phyloP scores from a whole-genome alignment of 2,329 filamentous ascomycete genomes.

The Aspergillus eucalypticola region DNA sequence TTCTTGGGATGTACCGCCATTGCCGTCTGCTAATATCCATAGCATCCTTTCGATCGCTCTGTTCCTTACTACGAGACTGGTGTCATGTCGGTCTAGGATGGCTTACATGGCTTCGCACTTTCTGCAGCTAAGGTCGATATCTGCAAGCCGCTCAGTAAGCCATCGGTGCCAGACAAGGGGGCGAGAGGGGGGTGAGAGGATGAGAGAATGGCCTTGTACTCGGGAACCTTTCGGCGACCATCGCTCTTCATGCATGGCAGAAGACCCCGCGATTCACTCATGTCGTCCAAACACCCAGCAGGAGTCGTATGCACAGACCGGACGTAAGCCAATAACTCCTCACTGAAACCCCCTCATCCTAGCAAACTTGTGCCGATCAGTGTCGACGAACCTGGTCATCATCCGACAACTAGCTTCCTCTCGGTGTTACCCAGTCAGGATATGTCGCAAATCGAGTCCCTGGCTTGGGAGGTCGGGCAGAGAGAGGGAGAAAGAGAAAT shows the following conservation, averaged over 20 bases:
- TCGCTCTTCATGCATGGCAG: neutral
- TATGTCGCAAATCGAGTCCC: neutral
- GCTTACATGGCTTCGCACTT: neutral
- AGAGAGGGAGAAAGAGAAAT: neutral
- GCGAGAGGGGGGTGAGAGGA: too few species aligned
- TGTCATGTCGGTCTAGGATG: neutral
- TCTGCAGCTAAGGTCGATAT: neutral
- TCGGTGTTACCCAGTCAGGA: neutral
- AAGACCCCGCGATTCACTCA: too few species aligned
- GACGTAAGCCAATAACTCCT: neutral
- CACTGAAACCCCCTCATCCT: neutral
- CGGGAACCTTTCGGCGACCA: slow-evolving; percentile 2
- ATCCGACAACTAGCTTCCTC: neutral
- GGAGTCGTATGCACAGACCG: slow-evolving; percentile 4
- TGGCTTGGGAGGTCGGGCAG: neutral
- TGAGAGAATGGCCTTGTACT: neutral
- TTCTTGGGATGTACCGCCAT: too few species aligned
- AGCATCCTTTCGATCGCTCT: too few species aligned
- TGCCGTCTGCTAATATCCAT: too few species aligned
- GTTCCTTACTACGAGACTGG: too few species aligned
- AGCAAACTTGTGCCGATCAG: neutral
- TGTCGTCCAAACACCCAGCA: neutral
- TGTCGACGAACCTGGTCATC: neutral
- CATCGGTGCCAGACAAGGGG: too few species aligned
- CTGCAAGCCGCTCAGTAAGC: neutral